phyloP scores from a whole-genome alignment of 306 rosid species.

The Hylodesmum podocarpum region DNA sequence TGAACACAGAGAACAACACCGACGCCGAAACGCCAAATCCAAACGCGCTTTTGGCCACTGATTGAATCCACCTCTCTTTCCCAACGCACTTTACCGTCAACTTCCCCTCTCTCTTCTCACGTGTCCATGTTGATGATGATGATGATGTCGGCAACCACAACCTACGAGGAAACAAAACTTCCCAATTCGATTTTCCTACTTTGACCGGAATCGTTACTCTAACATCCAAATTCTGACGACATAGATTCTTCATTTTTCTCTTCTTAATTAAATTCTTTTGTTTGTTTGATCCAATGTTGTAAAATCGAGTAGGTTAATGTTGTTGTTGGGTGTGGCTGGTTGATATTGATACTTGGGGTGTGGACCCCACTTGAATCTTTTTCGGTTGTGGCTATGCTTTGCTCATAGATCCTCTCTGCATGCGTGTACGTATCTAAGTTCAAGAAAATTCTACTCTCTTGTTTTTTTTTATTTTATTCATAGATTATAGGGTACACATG shows the following conservation, averaged over 20 bases:
- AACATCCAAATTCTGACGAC: slow-evolving; percentile 42
- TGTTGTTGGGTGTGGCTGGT: too few relatives aligned
- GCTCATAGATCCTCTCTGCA: slow-evolving; percentile 8
- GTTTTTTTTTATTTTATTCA: not conserved
- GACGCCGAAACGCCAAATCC: slow-evolving; percentile 69
- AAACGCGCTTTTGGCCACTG: slow-evolving; percentile 45
- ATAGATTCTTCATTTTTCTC: slow-evolving; percentile 49
- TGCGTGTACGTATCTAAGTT: slow-evolving; percentile 27
- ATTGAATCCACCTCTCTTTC: slow-evolving; percentile 26
- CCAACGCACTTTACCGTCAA: slow-evolving; percentile 1
- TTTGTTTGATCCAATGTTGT: too few relatives aligned
- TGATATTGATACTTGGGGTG: not conserved
- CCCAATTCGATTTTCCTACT: slow-evolving; percentile 27
- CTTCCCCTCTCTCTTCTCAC: slow-evolving; percentile 33
- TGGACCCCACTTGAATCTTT: slow-evolving; percentile 40
- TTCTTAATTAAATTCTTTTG: too few relatives aligned
- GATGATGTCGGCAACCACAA: slow-evolving; percentile 30
- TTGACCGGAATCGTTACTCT: slow-evolving; percentile 32
- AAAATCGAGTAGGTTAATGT: too few relatives aligned
- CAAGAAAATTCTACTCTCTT: not conserved
- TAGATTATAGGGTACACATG: not conserved
- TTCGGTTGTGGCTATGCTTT: slow-evolving; percentile 31
- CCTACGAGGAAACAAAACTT: slow-evolving; percentile 24
- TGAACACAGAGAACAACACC: slow-evolving; percentile 50
- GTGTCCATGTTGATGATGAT: too few relatives aligned